Base-by-base conservation (phyloP, 148 eudicot genomes). In the Cornus florida region DNA sequence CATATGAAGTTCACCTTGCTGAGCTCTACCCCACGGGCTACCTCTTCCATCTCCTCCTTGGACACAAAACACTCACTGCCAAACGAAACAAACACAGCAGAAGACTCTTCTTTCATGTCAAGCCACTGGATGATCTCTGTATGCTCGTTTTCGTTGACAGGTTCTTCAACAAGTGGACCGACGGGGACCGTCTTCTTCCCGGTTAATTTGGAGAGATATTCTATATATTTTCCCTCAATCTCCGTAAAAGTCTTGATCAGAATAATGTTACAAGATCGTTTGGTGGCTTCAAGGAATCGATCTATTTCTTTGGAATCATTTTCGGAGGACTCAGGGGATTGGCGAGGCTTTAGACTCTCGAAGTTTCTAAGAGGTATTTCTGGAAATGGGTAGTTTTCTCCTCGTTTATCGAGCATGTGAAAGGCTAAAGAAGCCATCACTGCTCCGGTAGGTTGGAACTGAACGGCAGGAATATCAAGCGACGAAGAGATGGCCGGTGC, bases 71-170 rank as follows among this genome's bases (percentile, higher is more conserved):
- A 81, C 70, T 84, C 84, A 19, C 77, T 84, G 28, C 87, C 87
- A 59, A 84, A 84, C 0, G 84, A 84, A 13, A 75, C 84, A 35
- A 74, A 84, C 39, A 84, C 80, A n/a, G 82, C 74, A 14, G 87
- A 84, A 41, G 11, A 35, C 24, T 69, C 66, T 2, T 50, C 82
- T 77, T 75, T 84, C 16, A 71, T 39, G 20, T 76, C 80, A 10
- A 84, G 87, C 87, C 87, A 84, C 20, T 66, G 16, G 19, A 78
- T 81, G 20, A 64, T 66, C 22, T 78, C 72, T 43, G 32, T 43
- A 60, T 67, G 68, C 1, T 46, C 57, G 31, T 23, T 56, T 39
- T 33, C 80, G 9, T 43, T 75, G 17, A n/a, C 79, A 7, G 56
- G 48, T 16, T 41, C 59, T 32, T 81, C 75, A 20, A 84, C 79